Evolutionary conservation across 768 basidiomycete genomes (phyloP), one percentile per base, ranked within the genome.

Genomic region (Podaxis sp.): DNA sequence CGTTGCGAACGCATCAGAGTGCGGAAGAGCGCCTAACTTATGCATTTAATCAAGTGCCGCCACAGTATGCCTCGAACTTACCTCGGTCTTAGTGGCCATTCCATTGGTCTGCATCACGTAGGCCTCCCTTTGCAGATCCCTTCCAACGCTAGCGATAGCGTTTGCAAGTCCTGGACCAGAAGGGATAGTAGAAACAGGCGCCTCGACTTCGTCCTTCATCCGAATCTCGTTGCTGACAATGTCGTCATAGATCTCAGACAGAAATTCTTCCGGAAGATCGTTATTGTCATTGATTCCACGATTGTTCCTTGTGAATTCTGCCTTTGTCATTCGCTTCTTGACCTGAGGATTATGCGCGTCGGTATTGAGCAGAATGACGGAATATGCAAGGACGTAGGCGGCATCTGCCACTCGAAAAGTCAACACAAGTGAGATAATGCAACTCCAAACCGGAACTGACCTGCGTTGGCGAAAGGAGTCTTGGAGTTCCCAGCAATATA

Each of bases 51-150:
- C 52, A 51, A 11, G 24, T 24, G 26, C 9, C 7, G 12, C 7
- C 11, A 28, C 9, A 26, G 2, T 12, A 42, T 51, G 6, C 2
- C 13, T 15, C 15, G 12, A 4, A 71, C 76, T 12, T 61, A 92
- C 95, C 84, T 99, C 97, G 8, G 97, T 97, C 76, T 96, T 97
- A 73, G 86, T 93, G 5, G 94, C 88, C 92, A 99, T 99, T 66
- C 92, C 95, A 73, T 92, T 96, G 1, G 94, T 93, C 73, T 98
- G 95, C 76, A 93, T 84, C 28, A 96, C 87, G 69, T 99, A 99
- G 2, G 96, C 95, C 73, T 99, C 97, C 74, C 90, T 89, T 75
- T 98, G 96, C 15, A 97, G 77, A 77, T 99, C 96, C 66, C 97
- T 79, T 8, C 97, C 97, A 28, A 99, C 95, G 57, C 87, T 90